These are phyloP conservation scores for Microbotryum lychnidis-dioicae DNA, from an alignment of 1,284 basidiomycete genomes.

Conservation along the genomic window DNA sequence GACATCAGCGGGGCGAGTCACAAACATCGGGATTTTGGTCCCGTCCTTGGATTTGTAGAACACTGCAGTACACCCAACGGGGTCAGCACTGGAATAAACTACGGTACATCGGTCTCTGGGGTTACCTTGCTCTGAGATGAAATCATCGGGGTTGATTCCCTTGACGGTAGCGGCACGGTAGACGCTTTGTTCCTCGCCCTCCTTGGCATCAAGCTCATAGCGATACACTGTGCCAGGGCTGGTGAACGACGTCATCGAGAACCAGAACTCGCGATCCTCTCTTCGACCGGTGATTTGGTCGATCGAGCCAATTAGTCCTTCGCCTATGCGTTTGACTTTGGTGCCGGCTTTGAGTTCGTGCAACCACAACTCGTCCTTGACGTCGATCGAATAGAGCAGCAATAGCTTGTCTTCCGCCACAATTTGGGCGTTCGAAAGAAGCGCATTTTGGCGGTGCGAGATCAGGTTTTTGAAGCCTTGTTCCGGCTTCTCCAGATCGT, in stretches of 20 bases:
- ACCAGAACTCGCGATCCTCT: conserved; percentile 59
- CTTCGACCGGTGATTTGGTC: conserved; percentile 50
- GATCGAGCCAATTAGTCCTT: conserved; percentile 63
- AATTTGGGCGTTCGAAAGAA: conserved; percentile 51
- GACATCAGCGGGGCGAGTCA: conserved; percentile 61
- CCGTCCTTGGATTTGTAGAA: conserved; percentile 75
- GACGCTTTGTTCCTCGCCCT: conserved; percentile 51
- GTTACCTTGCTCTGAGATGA: conserved; percentile 57
- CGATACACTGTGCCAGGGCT: conserved; percentile 60
- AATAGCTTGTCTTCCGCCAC: conserved; percentile 56
- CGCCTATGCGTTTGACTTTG: conserved; percentile 52
- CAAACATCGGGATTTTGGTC: conserved; percentile 75
- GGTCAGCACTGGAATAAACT: not conserved
- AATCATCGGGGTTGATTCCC: conserved; percentile 62
- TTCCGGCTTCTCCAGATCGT: conserved; percentile 53
- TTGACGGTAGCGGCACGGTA: conserved; percentile 56
- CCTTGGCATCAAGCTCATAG: conserved; percentile 51
- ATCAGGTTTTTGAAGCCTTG: conserved; percentile 54
- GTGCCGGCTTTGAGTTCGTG: conserved; percentile 54
- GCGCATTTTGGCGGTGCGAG: conserved; percentile 57
- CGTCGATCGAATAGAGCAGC: conserved; percentile 65
- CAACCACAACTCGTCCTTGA: conserved; percentile 73
- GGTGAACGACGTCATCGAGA: conserved; percentile 60
- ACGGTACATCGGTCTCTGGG: not conserved
- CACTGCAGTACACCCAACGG: conserved; percentile 43